phyloP scores from a whole-genome alignment of 768 basidiomycete genomes.

The Tricholoma sp. region DNA sequence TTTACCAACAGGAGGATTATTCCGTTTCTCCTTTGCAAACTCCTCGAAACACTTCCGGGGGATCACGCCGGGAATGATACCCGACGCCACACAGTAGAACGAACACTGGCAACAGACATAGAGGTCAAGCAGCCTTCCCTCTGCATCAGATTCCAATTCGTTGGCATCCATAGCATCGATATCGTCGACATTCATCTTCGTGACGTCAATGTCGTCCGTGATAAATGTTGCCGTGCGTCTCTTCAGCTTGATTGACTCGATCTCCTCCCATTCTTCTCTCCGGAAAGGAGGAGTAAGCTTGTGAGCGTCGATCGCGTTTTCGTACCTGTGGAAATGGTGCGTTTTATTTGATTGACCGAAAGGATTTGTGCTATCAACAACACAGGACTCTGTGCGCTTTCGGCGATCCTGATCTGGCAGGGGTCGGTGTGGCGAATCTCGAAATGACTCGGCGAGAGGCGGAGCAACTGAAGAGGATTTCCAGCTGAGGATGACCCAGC shows the following conservation, averaged over 20 bases:
- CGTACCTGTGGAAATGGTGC: constrained; percentile 80
- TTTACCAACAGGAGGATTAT: constrained; percentile 54
- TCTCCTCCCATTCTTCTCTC: constrained; percentile 56
- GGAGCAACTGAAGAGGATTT: constrained; percentile 58
- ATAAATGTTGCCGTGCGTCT: constrained; percentile 37
- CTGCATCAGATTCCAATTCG: constrained; percentile 34
- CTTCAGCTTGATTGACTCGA: constrained; percentile 44
- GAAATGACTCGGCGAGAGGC: constrained; percentile 54
- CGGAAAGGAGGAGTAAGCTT: constrained; percentile 59
- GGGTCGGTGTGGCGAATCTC: constrained; percentile 30
- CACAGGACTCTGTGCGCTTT: constrained; percentile 44
- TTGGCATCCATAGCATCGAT: constrained; percentile 26
- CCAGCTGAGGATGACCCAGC: constrained; percentile 76
- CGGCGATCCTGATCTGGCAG: constrained; percentile 56
- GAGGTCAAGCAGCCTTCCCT: constrained; percentile 63
- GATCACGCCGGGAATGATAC: constrained; percentile 70
- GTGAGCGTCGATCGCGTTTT: constrained; percentile 62
- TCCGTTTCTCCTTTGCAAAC: constrained; percentile 54
- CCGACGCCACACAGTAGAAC: constrained; percentile 64
- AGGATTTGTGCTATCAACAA: constrained; percentile 43
- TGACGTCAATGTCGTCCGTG: constrained; percentile 37
- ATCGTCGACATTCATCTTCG: constrained; percentile 31
- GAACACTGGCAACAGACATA: constrained; percentile 86
- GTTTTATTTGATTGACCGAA: constrained; percentile 52
- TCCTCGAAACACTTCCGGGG: constrained; percentile 58